phyloP scores from a whole-genome alignment of 1,139 yeast species.

The Blastobotrys proliferans region DNA sequence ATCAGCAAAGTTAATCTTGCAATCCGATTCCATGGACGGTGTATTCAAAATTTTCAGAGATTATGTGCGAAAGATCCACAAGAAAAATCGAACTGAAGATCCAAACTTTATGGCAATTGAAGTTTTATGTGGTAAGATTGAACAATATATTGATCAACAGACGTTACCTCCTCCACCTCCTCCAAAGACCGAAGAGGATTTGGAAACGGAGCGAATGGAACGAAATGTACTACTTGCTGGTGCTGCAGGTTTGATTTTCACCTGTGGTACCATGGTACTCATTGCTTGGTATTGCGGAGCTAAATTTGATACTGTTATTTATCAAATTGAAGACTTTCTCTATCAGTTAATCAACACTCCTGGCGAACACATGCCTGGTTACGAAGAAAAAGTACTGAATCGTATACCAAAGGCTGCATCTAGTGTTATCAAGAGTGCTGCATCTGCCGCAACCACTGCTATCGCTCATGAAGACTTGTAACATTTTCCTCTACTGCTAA shows the following conservation, averaged over 20 bases:
- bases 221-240: constrained; percentile 22
- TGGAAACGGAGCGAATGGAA: constrained; percentile 20
- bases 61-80: constrained; percentile 73
- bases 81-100: constrained; percentile 71
- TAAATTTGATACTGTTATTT: constrained; percentile 26
- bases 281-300: constrained; percentile 30
- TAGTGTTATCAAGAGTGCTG: neutral
- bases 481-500: neutral
- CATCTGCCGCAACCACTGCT: neutral
- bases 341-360: constrained; percentile 13
- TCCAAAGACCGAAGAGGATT: constrained; percentile 16
- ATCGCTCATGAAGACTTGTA: constrained; percentile 1
- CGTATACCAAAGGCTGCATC: neutral
- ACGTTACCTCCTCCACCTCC: constrained; percentile 17
- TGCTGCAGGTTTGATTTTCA: constrained; percentile 18
- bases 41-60: constrained; percentile 71
- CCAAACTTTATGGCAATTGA: constrained; percentile 85
- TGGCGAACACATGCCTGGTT: constrained; percentile 12
- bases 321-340: constrained; percentile 16
- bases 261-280: constrained; percentile 26
- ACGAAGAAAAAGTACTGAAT: constrained; percentile 3
- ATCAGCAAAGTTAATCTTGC: constrained; percentile 70
- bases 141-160: constrained; percentile 67
- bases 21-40: constrained; percentile 69
- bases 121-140: constrained; percentile 80